Evolutionary conservation across 1,284 basidiomycete genomes (phyloP).

Genomic region (Cronartium quercuum): DNA sequence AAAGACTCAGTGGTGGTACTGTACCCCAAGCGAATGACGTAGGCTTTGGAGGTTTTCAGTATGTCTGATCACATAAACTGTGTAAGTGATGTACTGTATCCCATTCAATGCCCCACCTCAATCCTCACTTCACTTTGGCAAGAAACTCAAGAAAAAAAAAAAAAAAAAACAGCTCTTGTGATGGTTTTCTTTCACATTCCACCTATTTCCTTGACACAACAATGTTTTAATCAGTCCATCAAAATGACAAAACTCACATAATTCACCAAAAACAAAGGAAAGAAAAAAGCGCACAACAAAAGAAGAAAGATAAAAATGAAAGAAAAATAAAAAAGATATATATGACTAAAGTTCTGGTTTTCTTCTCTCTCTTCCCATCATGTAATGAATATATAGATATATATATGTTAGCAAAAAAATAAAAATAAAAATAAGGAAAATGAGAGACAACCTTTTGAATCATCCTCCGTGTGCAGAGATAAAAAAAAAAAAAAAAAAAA

Average conservation of each 20-base stretch:
- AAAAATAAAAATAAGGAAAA: background rate
- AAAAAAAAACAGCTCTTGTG: background rate
- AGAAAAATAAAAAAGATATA: background rate
- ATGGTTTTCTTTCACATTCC: too few relatives aligned
- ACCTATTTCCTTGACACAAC: too few relatives aligned
- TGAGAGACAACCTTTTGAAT: background rate
- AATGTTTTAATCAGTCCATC: background rate
- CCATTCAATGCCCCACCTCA: background rate
- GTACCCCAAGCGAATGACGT: too few relatives aligned
- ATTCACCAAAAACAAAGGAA: background rate
- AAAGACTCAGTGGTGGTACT: too few relatives aligned
- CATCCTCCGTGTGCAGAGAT: background rate
- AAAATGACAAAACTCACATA: background rate
- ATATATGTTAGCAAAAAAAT: background rate
- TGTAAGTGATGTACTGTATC: too few relatives aligned
- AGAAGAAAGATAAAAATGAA: background rate
- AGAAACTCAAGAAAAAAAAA: background rate
- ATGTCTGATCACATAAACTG: background rate
- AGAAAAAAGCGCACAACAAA: background rate
- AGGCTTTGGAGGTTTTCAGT: too few relatives aligned
- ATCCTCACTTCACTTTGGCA: background rate
- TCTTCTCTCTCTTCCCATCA: background rate
- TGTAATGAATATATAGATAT: background rate
- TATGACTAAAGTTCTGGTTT: background rate
- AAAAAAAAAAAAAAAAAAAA: background rate